Conservation (phyloP, 371 early-diverging fungal species). For the Lichtheimia ornata region DNA sequence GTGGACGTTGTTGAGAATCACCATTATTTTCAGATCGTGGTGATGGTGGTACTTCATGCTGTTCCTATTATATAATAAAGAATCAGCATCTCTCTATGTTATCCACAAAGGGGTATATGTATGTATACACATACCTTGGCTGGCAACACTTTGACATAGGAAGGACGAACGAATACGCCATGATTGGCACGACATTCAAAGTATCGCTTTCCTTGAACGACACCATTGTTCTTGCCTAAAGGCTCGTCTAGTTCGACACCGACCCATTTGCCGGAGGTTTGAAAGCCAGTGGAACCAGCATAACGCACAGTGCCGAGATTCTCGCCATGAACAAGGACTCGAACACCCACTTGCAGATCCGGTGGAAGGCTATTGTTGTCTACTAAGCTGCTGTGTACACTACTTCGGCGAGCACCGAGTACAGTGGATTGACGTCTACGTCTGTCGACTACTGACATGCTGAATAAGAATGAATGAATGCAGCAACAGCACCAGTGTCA, state of each 20-base stretch:
- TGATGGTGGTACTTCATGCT: constrained; percentile 14
- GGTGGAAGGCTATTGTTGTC: constrained; percentile 5
- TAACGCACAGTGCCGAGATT: constrained; percentile 63
- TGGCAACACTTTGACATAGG: constrained; percentile 60
- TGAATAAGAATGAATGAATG: not conserved
- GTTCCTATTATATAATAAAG: not conserved
- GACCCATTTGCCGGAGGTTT: constrained; percentile 73
- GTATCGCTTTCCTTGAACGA: constrained; percentile 78
- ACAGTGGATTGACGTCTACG: constrained; percentile 17
- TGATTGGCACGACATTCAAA: constrained; percentile 73
- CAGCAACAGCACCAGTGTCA: too few species aligned
- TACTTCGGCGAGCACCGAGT: constrained; percentile 17
- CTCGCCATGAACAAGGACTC: constrained; percentile 66
- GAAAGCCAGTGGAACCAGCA: constrained; percentile 72
- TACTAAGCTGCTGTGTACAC: constrained; percentile 13
- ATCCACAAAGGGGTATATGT: too few species aligned
- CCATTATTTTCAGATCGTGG: constrained; percentile 16
- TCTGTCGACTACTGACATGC: constrained; percentile 16
- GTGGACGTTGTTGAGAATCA: constrained; percentile 14
- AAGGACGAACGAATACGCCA: constrained; percentile 85
- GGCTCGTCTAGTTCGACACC: constrained; percentile 77
- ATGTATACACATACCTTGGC: not conserved
- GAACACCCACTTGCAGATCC: constrained; percentile 38
- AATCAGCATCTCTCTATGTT: not conserved
- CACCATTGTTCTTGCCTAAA: constrained; percentile 80